Evolutionary conservation across 1,284 basidiomycete genomes (phyloP).

Genomic region (Boletus semigastroideus): DNA sequence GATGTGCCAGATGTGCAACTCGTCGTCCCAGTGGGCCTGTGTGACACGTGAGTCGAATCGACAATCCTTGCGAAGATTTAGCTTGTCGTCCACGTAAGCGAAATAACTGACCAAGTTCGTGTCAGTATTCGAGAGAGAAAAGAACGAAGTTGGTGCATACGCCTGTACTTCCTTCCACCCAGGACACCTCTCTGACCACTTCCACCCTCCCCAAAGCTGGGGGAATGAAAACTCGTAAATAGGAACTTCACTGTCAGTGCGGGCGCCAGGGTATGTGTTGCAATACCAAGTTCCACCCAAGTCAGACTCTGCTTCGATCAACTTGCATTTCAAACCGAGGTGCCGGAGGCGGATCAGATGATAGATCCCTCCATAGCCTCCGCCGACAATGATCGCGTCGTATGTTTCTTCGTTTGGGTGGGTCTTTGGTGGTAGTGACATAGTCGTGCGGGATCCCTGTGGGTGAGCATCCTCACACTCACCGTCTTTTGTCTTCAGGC

Average conservation of each 20-base stretch:
- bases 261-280: slow-evolving; percentile 23
- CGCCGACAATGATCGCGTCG: slow-evolving; percentile 21
- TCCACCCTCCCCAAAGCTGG: slow-evolving; percentile 21
- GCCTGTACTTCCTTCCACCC: slow-evolving; percentile 11
- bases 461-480: neutral
- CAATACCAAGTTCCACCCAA: slow-evolving; percentile 20
- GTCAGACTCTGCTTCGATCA: slow-evolving; percentile 20
- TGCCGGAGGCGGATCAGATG: slow-evolving; percentile 16
- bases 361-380: slow-evolving; percentile 17
- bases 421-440: neutral
- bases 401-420: slow-evolving; percentile 15
- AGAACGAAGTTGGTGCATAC: neutral
- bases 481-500: neutral
- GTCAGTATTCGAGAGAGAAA: no score
- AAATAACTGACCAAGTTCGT: slow-evolving; percentile 13
- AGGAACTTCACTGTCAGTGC: slow-evolving; percentile 17
- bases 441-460: neutral
- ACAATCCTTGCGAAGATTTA: slow-evolving; percentile 17
- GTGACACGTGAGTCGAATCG: slow-evolving; percentile 12
- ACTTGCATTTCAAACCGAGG: slow-evolving; percentile 14
- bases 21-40: slow-evolving; percentile 16
- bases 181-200: slow-evolving; percentile 23
- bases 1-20: slow-evolving; percentile 14
- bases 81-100: slow-evolving; percentile 12
- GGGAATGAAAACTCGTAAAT: slow-evolving; percentile 17